Evolutionary conservation across 768 basidiomycete species (phyloP), one percentile per base, ranked within the genome.

Genomic region (Hebeloma cylindrosporum): DNA sequence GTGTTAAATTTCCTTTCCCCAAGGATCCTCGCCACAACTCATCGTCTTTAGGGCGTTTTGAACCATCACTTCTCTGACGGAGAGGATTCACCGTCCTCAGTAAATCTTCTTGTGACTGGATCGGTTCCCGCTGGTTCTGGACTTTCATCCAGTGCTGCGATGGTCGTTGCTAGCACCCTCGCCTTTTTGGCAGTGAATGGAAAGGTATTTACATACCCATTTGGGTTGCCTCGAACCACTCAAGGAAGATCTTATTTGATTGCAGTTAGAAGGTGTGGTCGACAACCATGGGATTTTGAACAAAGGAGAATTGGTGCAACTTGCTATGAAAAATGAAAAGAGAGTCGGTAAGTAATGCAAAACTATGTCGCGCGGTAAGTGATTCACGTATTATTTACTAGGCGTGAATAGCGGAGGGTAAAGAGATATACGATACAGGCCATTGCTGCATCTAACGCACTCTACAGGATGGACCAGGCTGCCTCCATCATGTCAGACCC

Each of bases 41-140:
- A 28, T 18, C 27, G 27, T 40, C n/a, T 20, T 26, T 7, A 58
- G 86, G 85, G 86, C 13, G 83, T 88, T 14, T 63, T 89, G 50
- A 78, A 83, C 27, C 70, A 74, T 40, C 79, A 80, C 58, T 85
- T 87, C 51, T 48, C 70, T 23, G 49, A 52, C 25, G 47, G 45
- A 13, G 43, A 40, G 38, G 49, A 49, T 16, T 32, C 57, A 37
- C 85, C 85, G 8, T 63, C 75, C 10, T 76, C 83, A 3, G 79
- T 86, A n/a, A 80, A 93, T 52, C 53, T 92, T 7, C 72, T 93
- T 3, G 80, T 91, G 8, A 82, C 83, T 0, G 93, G 93, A 1
- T 79, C 83, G 8, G 85, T 96, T 2, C 93, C 93, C 0, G 78
- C 88, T 2, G 93, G 92, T 0, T 86, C 88, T 0, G 93, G 93